Base-by-base conservation (phyloP, 108 stramenopile genomes). In the Pseudonitzschia multiseries region DNA sequence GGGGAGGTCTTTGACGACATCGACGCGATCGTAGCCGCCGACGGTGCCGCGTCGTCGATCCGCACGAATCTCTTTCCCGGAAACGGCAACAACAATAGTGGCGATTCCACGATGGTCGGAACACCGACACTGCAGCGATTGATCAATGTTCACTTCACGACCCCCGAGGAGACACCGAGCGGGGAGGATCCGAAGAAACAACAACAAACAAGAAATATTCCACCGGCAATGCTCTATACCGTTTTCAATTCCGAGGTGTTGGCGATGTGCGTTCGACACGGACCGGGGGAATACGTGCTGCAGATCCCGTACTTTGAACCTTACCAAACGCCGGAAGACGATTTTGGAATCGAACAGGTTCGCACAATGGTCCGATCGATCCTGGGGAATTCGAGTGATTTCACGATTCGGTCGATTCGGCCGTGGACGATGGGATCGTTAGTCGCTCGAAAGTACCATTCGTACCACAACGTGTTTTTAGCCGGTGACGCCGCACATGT, bases 241-340 rank as follows among this genome's bases (percentile, higher is more conserved):
- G 78, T 96, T 17, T 97, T 93, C 69, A 86, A 93, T 65, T 33
- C 81, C n/a, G 67, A 92, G 43, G 84, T 88, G 4, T 82, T 98
- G n/a, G 90, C 87, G 31, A 96, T 92, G 71, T 86, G 94, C 26
- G 98, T 98, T 13, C 91, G 93, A 63, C 96, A 97, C 68, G 75
- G 88, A 46, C 83, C 83, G 1, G 95, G 92, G 0, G 98, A 97
- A 68, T 97, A 91, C 80, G 93, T 97, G 1, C 78, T 96, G 61
- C 98, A 98, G 79, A 83, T 98, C 32, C 98, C 98, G 10, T 97
- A 79, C 71, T 98, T 98, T 63, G 93, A 93, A 42, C 98, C 98
- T 0, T 96, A 86, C 63, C 96, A 98, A 72, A 83, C 79, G 14
- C 61, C 80, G 21, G 83, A 90, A 59, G 67, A 72, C 3, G 83